Evolutionary conservation across 1,284 basidiomycete species (phyloP).

Genomic region (Sporisorium iseilematis-ciliati): DNA sequence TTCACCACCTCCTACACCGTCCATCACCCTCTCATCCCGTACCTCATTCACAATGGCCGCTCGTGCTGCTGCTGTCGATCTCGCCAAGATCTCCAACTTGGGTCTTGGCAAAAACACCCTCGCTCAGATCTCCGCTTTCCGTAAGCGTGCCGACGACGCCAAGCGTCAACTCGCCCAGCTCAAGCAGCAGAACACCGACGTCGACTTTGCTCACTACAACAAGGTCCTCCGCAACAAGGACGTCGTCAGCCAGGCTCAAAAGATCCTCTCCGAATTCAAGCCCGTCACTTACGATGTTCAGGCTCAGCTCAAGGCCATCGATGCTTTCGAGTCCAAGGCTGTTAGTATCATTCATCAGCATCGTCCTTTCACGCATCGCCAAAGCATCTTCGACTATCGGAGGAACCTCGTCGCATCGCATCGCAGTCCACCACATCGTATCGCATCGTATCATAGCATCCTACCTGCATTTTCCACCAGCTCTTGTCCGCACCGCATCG

Average conservation of each 20-base stretch:
- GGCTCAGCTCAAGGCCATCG: constrained; percentile 93
- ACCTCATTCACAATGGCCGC: constrained; percentile 53
- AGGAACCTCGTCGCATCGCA: constrained; percentile 1
- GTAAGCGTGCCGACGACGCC: constrained; percentile 92
- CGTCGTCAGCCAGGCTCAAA: constrained; percentile 92
- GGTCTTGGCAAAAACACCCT: constrained; percentile 69
- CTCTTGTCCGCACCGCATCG: background rate
- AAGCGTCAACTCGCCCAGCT: constrained; percentile 81
- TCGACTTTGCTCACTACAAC: constrained; percentile 92
- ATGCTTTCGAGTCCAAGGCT: constrained; percentile 96
- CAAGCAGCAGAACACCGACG: constrained; percentile 80
- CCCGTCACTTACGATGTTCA: constrained; percentile 94
- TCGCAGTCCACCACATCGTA: constrained; percentile 13
- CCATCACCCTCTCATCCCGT: background rate
- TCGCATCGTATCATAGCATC: background rate
- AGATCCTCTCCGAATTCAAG: constrained; percentile 89
- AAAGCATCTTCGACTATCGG: background rate
- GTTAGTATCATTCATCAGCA: constrained; percentile 72
- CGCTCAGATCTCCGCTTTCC: constrained; percentile 87
- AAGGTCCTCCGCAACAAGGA: constrained; percentile 86
- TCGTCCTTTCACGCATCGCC: background rate
- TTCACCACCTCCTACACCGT: too few species aligned
- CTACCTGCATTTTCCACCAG: background rate
- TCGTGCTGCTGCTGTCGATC: constrained; percentile 60
- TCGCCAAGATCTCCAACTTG: constrained; percentile 66